Evolutionary conservation across 2,329 filamentous ascomycete genomes (phyloP).

Genomic region (Colletotrichum paranaense): DNA sequence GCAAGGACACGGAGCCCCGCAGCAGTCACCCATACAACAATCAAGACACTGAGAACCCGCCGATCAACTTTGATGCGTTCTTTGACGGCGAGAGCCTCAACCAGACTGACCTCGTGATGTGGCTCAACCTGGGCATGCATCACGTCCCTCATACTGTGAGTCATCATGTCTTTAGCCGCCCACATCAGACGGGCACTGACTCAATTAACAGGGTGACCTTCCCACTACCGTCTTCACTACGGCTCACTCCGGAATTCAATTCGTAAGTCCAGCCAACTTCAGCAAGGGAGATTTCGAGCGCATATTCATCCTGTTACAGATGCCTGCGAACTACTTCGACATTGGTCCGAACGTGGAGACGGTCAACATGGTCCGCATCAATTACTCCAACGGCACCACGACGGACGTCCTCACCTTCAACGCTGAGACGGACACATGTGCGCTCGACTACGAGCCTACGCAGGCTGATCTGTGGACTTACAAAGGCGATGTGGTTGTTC

Average conservation of each 20-base stretch:
- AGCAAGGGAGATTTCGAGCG: neutral
- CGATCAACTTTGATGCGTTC: slow-evolving; percentile 62
- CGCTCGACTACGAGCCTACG: slow-evolving; percentile 42
- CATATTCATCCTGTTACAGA: slow-evolving; percentile 6
- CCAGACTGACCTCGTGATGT: slow-evolving; percentile 56
- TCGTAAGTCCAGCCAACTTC: slow-evolving; percentile 34
- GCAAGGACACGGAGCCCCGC: slow-evolving; percentile 63
- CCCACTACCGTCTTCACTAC: slow-evolving; percentile 61
- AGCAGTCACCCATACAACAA: slow-evolving; percentile 58
- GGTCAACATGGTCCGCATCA: slow-evolving; percentile 47
- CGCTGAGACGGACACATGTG: slow-evolving; percentile 44
- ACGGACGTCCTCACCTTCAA: slow-evolving; percentile 47
- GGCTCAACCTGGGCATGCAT: slow-evolving; percentile 67
- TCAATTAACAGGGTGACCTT: slow-evolving; percentile 46
- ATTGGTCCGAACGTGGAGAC: slow-evolving; percentile 42
- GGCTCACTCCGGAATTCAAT: slow-evolving; percentile 52
- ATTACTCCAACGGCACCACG: slow-evolving; percentile 47
- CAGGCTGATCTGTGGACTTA: slow-evolving; percentile 45
- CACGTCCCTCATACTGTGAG: slow-evolving; percentile 63
- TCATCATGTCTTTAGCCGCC: neutral
- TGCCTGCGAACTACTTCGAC: slow-evolving; percentile 54
- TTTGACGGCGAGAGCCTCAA: slow-evolving; percentile 51
- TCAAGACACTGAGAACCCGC: slow-evolving; percentile 57
- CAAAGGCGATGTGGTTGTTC: slow-evolving; percentile 28
- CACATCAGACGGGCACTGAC: neutral